Evolutionary conservation across 75 land plant species (phyloP), one percentile per base, ranked within the genome.

Genomic region (Ceratopteris richardii): DNA sequence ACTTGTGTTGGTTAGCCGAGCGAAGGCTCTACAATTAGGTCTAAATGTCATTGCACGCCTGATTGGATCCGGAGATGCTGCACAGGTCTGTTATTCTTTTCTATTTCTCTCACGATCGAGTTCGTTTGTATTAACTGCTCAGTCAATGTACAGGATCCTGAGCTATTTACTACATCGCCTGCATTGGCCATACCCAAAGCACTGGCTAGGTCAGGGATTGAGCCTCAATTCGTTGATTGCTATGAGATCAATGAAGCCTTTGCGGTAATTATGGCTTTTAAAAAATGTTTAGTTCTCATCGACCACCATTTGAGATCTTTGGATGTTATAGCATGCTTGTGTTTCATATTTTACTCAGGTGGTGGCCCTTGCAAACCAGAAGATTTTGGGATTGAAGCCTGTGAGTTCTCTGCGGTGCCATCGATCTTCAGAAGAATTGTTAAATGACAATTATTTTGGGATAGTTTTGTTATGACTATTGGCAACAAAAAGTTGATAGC

Each of bases 171-270:
- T 58, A 89, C 95, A 42, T 64, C 98, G 5, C 98, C 98, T 52
- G 76, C 98, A 27, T 78, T 93, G 47, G 95, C 98, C 51, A 89
- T 93, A 29, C 98, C 98, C 23, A 89, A 93, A 67, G 98, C 98
- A 44, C 69, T 93, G 26, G 76, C 84, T 46, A 85, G 69, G 57
- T 90, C 95, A 70, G 85, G 90, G 20, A 57, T 93, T 58, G 76
- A 93, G 24, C 72, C 77, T 65, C 85, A 90, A 58, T 76, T 79
- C 69, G 66, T 93, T 61, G 90, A 93, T 57, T 88, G 58, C 48
- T 88, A 82, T 53, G 98, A 93, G 61, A 93, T 93, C 63, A 93
- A 93, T 69, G 92, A 88, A 67, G 88, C 88, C 1, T 88, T 88
- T 58, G 63, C 92, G 37, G 88, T 87, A 61, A 58, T 76, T 44